Percentiles rank a stretch among this genome's conserved stretches.
phyloP scores from a whole-genome alignment of 345 rosid genomes.

The Eucalyptus brandiana region DNA sequence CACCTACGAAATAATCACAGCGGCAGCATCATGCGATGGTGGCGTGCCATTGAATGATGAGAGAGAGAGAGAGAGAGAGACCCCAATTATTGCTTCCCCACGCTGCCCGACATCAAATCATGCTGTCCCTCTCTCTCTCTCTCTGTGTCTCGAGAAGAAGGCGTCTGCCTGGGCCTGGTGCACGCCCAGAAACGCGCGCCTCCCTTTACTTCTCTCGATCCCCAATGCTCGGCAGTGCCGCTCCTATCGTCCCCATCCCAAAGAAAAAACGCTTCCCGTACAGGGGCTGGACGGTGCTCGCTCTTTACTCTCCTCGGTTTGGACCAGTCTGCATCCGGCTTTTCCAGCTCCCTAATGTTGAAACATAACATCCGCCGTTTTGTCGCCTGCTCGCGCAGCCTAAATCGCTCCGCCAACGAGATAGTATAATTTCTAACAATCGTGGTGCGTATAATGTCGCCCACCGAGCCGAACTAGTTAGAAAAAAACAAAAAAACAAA shows the following conservation, averaged over 20 bases:
- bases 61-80: background rate
- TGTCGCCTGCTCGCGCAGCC: background rate
- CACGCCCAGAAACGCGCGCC: background rate
- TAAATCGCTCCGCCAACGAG: background rate
- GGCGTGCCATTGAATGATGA: background rate
- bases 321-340: background rate
- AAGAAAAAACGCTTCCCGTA: background rate
- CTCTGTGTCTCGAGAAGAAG: background rate
- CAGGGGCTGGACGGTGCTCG: background rate
- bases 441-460: background rate
- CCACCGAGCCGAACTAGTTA: background rate
- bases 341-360: background rate
- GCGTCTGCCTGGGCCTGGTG: background rate
- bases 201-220: background rate
- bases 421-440: background rate
- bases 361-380: background rate
- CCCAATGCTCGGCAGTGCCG: background rate
- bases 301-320: background rate
- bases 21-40: background rate
- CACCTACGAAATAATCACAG: background rate
- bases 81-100: constrained; percentile 28
- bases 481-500: background rate
- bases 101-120: constrained; percentile 29
- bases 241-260: background rate
- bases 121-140: constrained; percentile 2